Conservation (phyloP, 1,139 yeast genomes). For the Taphrina wiesneri region DNA sequence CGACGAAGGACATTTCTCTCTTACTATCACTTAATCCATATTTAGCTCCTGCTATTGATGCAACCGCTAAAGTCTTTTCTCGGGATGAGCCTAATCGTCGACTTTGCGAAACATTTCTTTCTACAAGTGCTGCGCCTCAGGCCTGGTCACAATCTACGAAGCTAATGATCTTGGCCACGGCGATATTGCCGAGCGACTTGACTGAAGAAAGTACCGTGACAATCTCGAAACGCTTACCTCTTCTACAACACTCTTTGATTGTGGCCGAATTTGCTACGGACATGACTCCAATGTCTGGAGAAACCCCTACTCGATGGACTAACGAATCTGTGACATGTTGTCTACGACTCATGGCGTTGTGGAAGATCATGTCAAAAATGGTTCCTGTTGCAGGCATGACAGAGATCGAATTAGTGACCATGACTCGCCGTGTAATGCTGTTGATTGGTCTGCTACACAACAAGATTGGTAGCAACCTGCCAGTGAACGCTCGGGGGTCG, state of each 20-base stretch:
- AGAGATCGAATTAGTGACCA: not conserved
- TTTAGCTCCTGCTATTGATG: slow-evolving; percentile 24
- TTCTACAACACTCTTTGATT: slow-evolving; percentile 19
- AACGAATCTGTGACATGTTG: not conserved
- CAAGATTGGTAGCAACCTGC: not conserved
- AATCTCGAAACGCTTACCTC: slow-evolving; percentile 3
- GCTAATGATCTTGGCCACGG: slow-evolving; percentile 5
- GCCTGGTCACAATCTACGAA: not conserved
- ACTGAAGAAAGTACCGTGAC: not conserved
- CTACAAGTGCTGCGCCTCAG: not conserved
- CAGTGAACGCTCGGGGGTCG: not conserved
- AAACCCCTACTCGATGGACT: not conserved
- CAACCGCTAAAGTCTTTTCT: slow-evolving; percentile 19
- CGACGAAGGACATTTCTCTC: not conserved
- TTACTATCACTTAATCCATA: slow-evolving; percentile 2
- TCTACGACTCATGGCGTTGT: not conserved
- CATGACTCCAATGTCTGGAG: not conserved
- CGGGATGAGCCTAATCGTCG: slow-evolving; percentile 20
- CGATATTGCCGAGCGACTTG: not conserved
- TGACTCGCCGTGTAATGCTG: not conserved
- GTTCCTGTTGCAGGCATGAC: not conserved
- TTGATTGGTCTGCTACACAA: not conserved
- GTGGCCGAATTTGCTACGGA: slow-evolving; percentile 16
- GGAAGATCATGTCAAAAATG: not conserved
- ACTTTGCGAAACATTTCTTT: slow-evolving; percentile 1